A percentile compares a stretch with the other conserved stretches of the same genome.
Conservation (phyloP, 108 stramenopile species). For the Fistulifera solaris region DNA sequence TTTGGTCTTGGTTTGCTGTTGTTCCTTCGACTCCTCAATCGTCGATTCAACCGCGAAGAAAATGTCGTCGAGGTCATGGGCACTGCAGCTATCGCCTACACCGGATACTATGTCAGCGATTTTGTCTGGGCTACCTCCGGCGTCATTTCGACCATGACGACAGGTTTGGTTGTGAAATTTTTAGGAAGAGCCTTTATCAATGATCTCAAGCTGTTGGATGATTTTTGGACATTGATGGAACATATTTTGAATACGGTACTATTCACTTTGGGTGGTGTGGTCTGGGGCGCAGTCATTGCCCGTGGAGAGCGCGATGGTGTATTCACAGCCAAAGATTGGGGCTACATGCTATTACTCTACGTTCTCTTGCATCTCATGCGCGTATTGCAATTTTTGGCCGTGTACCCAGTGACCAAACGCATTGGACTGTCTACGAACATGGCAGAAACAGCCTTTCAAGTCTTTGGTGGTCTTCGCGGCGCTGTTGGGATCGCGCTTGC, state of each 20-base stretch:
- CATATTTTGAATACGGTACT: conserved; percentile 84
- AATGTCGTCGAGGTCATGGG: conserved; percentile 73
- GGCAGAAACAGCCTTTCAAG: conserved; percentile 52
- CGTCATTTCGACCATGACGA: conserved; percentile 61
- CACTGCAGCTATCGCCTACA: conserved; percentile 71
- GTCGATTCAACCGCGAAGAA: conserved; percentile 58
- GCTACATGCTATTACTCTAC: conserved; percentile 50
- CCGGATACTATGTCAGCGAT: conserved; percentile 74
- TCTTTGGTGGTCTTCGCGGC: conserved; percentile 75
- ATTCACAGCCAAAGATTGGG: conserved; percentile 52
- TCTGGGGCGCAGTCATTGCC: conserved; percentile 33
- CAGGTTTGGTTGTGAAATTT: conserved; percentile 54
- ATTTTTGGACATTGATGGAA: conserved; percentile 74
- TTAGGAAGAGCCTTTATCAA: conserved; percentile 55
- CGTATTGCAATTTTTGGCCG: conserved; percentile 29
- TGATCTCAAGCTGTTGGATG: conserved; percentile 56
- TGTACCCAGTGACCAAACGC: conserved; percentile 55
- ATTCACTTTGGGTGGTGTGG: conserved; percentile 70
- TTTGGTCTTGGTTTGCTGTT: conserved; percentile 43
- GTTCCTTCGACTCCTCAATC: conserved; percentile 32
- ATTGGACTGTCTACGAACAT: conserved; percentile 48
- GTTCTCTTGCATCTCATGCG: conserved; percentile 58
- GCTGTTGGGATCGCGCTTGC: conserved; percentile 82
- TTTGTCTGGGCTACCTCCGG: conserved; percentile 16
- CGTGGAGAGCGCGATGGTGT: conserved; percentile 14